Base-by-base conservation (phyloP, 2,329 filamentous ascomycete genomes). In the Phaeosphaeria sp. region DNA sequence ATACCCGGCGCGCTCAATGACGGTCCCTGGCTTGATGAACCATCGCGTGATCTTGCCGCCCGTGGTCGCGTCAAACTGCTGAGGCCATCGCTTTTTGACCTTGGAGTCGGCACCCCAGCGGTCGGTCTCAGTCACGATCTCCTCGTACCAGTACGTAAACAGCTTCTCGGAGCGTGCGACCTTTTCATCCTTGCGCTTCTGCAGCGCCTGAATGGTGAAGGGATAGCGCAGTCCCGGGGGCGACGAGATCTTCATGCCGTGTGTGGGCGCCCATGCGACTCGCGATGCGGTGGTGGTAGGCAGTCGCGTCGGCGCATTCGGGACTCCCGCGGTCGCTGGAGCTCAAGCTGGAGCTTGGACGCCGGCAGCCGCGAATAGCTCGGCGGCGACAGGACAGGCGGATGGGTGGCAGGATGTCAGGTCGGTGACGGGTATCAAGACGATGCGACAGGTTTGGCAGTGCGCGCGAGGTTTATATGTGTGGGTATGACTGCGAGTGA, bases 71-170 rank as follows among this genome's bases (percentile, higher is more conserved):
- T 94, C 89, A 81, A 93, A 98, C 65, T 90, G 88, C 43, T 89
- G 89, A 36, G 89, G 91, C 56, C 89, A 93, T 72, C 87, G 87
- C 71, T 88, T 86, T 75, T 89, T 83, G 59, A 89, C 84, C 76
- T 88, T 83, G 65, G 88, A 83, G 50, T 91, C 87, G 67, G 96
- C 90, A 74, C 89, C 89, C 57, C 95, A 87, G 65, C 88, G 87
- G 78, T 92, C 82, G 61, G 82, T 84, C 74, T 89, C 85, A 45
- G 80, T 89, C 73, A 89, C 84, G 27, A 83, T 89, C 78, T 89
- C 93, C 70, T 88, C 88, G 80, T 93, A 99, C 61, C 88, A 89
- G 83, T 97, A 99, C 76, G 91, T 87, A 75, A 99, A 89, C 55
- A 98, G 84, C 54, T 88, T 85, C 71, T 93, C 90, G 72, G 92